Conservation (phyloP, 208 protist species). For the Leishmania gerbilli region DNA sequence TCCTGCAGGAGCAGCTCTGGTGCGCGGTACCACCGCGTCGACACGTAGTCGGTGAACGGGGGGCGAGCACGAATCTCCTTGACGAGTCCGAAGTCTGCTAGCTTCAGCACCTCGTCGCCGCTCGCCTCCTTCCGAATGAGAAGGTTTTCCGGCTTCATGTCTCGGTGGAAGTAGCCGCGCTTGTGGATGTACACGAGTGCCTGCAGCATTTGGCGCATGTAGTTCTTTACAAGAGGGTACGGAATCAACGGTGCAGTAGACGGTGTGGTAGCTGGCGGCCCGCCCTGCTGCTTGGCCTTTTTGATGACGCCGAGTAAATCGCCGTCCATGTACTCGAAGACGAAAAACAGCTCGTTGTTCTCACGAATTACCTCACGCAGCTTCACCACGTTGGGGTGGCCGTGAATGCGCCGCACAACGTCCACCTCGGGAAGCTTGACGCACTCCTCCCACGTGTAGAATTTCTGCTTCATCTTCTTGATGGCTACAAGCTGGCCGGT, state of each 20-base stretch:
- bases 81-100: conserved; percentile 94
- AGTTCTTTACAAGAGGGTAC: conserved; percentile 88
- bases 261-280: conserved; percentile 24
- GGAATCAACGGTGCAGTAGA: conserved; percentile 56
- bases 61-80: conserved; percentile 44
- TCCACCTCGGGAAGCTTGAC: conserved; percentile 95
- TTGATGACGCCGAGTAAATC: conserved; percentile 96
- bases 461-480: conserved; percentile 99
- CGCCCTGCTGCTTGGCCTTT: conserved; percentile 86
- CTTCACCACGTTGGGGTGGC: conserved; percentile 98
- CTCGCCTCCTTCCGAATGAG: conserved; percentile 69
- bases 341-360: conserved; percentile 96
- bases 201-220: conserved; percentile 94
- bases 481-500: conserved; percentile 97
- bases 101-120: conserved; percentile 92
- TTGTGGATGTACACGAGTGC: conserved; percentile 96
- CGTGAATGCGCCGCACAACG: conserved; percentile 92
- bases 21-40: conserved; percentile 98
- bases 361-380: conserved; percentile 97
- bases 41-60: conserved; percentile 96
- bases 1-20: conserved; percentile 98
- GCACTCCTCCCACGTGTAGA: conserved; percentile 97
- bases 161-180: conserved; percentile 96
- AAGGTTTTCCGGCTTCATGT: conserved; percentile 99
- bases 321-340: conserved; percentile 98